Evolutionary conservation across 2,329 filamentous ascomycete species (phyloP).

Genomic region (Aspergillus sp.): DNA sequence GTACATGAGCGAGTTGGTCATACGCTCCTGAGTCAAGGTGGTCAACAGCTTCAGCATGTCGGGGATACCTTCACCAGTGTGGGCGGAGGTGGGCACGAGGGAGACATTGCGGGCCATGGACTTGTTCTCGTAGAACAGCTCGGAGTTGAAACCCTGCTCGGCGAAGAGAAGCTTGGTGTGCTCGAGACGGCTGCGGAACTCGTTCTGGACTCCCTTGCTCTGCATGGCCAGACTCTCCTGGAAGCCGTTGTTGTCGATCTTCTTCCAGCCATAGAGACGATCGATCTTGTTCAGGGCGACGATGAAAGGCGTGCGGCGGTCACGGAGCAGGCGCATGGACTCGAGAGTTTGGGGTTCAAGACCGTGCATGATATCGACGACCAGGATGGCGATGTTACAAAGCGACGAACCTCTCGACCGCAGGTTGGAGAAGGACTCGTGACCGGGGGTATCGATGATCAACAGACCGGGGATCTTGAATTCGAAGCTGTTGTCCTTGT

Average conservation of each 20-base stretch:
- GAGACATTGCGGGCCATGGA: constrained; percentile 93
- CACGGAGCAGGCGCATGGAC: constrained; percentile 90
- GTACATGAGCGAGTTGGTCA: constrained; percentile 97
- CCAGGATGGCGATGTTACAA: constrained; percentile 98
- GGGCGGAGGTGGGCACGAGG: constrained; percentile 93
- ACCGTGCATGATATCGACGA: constrained; percentile 99
- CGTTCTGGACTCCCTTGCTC: constrained; percentile 88
- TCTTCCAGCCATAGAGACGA: constrained; percentile 98
- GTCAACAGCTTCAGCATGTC: constrained; percentile 97
- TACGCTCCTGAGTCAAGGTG: constrained; percentile 90
- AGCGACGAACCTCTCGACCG: constrained; percentile 95
- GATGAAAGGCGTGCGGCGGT: constrained; percentile 95
- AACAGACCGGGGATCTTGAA: constrained; percentile 97
- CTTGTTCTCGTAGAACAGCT: constrained; percentile 97
- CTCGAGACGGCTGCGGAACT: constrained; percentile 86
- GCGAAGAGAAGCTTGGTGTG: constrained; percentile 91
- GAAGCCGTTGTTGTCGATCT: constrained; percentile 98
- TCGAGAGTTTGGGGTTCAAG: constrained; percentile 95
- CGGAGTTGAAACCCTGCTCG: constrained; percentile 97
- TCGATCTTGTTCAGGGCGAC: constrained; percentile 99
- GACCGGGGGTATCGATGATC: constrained; percentile 96
- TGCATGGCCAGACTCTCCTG: constrained; percentile 86
- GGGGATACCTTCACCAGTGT: constrained; percentile 98
- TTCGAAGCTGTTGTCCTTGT: constrained; percentile 83
- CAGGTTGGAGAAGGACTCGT: constrained; percentile 99